Evolutionary conservation across 2,329 filamentous ascomycete species (phyloP).

Genomic region (Apiospora hydei): DNA sequence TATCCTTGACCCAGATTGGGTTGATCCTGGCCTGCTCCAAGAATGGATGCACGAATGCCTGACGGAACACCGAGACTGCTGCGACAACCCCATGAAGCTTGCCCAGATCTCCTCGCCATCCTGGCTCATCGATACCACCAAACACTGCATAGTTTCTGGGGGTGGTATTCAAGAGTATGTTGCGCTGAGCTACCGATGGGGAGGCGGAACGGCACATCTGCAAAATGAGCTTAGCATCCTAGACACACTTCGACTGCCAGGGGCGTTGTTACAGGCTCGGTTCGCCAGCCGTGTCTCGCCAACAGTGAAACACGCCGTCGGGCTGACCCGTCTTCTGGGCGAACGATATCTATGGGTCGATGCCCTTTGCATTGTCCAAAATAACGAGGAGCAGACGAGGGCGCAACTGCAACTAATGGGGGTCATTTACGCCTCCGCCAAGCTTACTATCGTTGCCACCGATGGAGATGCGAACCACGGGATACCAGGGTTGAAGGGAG

Average conservation of each 20-base stretch:
- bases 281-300: not conserved
- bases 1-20: conserved; percentile 21
- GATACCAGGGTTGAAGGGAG: conserved; percentile 10
- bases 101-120: not conserved
- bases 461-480: conserved; percentile 22
- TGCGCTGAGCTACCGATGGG: not conserved
- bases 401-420: conserved; percentile 21
- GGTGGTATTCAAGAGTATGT: not conserved
- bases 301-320: not conserved
- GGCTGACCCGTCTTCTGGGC: not conserved
- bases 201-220: not conserved
- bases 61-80: not conserved
- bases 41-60: conserved; percentile 20
- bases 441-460: conserved; percentile 14
- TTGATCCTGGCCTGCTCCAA: not conserved
- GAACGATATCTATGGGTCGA: conserved; percentile 25
- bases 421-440: conserved; percentile 25
- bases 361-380: conserved; percentile 24
- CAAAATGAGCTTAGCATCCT: not conserved
- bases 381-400: not conserved
- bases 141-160: not conserved
- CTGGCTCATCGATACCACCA: not conserved
- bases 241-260: not conserved
- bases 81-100: not conserved
- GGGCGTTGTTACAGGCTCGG: not conserved